Evolutionary conservation across 257 asterid genomes (phyloP).

Genomic region (Penstemon barbatus): DNA sequence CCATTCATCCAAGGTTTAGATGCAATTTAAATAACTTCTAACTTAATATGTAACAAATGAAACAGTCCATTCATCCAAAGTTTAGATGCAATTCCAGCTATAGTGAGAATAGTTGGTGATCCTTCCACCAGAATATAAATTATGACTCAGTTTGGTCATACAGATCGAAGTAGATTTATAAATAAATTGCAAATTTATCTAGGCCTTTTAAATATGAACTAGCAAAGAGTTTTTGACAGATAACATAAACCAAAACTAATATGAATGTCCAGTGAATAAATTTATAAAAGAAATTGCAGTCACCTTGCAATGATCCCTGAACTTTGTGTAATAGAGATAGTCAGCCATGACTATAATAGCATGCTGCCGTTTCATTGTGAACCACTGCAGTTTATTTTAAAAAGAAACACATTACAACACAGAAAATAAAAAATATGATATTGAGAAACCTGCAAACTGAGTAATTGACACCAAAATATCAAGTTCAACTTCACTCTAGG

Average conservation of each 20-base stretch:
- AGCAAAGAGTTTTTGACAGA: constrained; percentile 11
- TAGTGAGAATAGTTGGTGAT: not conserved
- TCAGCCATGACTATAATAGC: constrained; percentile 64
- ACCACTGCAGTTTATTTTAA: constrained; percentile 58
- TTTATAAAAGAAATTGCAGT: constrained; percentile 9
- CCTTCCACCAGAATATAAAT: constrained; percentile 1
- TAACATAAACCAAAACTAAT: constrained; percentile 38
- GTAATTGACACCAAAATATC: not conserved
- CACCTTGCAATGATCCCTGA: constrained; percentile 68
- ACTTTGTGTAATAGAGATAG: constrained; percentile 59
- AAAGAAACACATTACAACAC: constrained; percentile 21
- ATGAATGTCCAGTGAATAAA: constrained; percentile 18
- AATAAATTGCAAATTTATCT: constrained; percentile 11
- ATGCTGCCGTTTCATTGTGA: constrained; percentile 79
- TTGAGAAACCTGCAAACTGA: constrained; percentile 15
- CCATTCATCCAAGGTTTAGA: not conserved
- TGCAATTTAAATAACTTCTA: not conserved
- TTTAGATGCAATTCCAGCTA: constrained; percentile 10
- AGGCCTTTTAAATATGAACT: not conserved
- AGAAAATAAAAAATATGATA: constrained; percentile 25
- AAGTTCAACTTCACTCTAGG: not conserved
- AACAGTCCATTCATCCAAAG: not conserved
- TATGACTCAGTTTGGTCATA: constrained; percentile 2
- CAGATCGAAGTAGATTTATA: not conserved
- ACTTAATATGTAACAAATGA: no score